A percentile compares a stretch with the other conserved stretches of the same genome.
phyloP scores from a whole-genome alignment of 2,329 filamentous ascomycete genomes.

The Colletotrichum sp. region DNA sequence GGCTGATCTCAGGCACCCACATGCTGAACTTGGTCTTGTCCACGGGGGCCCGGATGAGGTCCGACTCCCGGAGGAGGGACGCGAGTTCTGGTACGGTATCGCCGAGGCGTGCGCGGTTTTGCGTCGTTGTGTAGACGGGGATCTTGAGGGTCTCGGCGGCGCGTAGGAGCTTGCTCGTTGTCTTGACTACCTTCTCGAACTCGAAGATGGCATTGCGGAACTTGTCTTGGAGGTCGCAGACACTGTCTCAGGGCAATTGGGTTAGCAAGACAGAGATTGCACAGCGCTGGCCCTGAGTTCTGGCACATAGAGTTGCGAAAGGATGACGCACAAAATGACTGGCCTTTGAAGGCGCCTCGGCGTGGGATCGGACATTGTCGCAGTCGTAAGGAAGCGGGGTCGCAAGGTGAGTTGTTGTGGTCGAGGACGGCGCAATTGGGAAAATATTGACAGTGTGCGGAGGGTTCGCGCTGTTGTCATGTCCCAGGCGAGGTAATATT shows the following conservation, averaged over 20 bases:
- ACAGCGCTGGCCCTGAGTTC: neutral
- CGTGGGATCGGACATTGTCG: conserved; percentile 12
- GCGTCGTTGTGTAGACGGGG: conserved; percentile 86
- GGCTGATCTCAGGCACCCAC: conserved; percentile 72
- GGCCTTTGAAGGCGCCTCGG: conserved; percentile 17
- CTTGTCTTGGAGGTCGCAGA: conserved; percentile 95
- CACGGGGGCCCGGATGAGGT: conserved; percentile 51
- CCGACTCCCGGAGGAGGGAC: conserved; percentile 48
- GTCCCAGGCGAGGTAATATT: neutral
- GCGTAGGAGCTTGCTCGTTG: conserved; percentile 71
- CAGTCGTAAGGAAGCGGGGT: conserved; percentile 6
- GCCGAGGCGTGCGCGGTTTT: conserved; percentile 80
- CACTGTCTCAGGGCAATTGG: conserved; percentile 53
- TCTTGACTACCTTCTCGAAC: conserved; percentile 80
- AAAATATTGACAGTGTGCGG: neutral
- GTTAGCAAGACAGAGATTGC: neutral
- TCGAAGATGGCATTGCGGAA: conserved; percentile 85
- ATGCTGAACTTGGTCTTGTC: conserved; percentile 96
- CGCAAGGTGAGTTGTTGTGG: neutral
- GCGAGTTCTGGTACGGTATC: conserved; percentile 77
- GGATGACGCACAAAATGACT: conserved; percentile 19
- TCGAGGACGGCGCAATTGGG: neutral
- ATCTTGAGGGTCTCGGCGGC: conserved; percentile 71
- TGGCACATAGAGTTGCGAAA: neutral
- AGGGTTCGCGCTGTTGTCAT: neutral